Conservation (phyloP, 176 grass and related monocot species). For the Musa schizocarpa region DNA sequence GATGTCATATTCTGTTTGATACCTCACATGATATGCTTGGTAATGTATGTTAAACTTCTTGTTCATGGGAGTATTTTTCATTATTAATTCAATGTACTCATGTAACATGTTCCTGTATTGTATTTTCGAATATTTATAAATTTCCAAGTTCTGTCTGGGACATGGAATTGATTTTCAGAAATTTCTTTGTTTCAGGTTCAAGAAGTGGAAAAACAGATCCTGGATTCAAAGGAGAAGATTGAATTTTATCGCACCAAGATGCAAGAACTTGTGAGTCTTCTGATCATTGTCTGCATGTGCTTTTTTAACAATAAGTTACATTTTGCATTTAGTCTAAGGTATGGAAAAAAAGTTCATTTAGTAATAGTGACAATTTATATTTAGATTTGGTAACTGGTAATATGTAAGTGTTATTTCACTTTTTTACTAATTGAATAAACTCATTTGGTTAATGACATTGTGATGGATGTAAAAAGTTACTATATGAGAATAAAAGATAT, state of each 20-base stretch:
- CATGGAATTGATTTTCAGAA: neutral
- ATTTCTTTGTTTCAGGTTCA: conserved; percentile 42
- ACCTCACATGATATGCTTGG: too few relatives aligned
- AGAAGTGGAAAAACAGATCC: conserved; percentile 68
- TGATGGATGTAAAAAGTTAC: too few relatives aligned
- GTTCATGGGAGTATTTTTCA: neutral
- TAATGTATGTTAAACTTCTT: neutral
- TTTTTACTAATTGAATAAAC: neutral
- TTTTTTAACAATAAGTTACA: too few relatives aligned
- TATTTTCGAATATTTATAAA: neutral
- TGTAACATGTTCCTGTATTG: neutral
- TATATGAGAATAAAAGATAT: too few relatives aligned
- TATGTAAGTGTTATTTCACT: neutral
- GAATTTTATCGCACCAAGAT: conserved; percentile 87
- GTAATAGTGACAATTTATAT: too few relatives aligned
- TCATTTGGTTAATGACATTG: neutral
- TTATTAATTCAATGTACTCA: neutral
- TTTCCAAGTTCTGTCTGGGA: neutral
- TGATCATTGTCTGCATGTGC: too few relatives aligned
- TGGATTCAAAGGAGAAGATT: conserved; percentile 94
- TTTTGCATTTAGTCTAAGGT: too few relatives aligned
- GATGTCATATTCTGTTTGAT: too few relatives aligned
- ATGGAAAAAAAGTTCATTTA: too few relatives aligned
- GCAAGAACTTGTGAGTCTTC: conserved; percentile 92
- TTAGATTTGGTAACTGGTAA: neutral